Base-by-base conservation (phyloP, 257 asterid genomes). In the Solanum virginianum region DNA sequence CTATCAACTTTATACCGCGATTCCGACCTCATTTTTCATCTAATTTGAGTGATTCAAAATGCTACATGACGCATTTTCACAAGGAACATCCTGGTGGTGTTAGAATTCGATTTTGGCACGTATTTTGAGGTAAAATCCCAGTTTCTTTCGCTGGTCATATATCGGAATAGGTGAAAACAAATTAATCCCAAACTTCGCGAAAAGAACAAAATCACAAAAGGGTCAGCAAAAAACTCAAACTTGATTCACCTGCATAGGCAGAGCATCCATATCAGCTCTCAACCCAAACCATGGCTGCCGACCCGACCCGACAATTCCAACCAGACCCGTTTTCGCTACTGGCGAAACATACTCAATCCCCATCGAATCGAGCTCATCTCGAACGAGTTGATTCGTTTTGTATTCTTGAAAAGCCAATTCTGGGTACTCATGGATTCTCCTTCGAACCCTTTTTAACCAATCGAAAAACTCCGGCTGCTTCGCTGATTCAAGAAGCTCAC, bases 211-310 rank as follows among this genome's bases (percentile, higher is more conserved):
- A 36, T 68, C 9, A 18, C 26, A 57, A 57, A 57, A 57, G 65
- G 65, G 65, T 32, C 11, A 1, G 14, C 77, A 68, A 68, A 66
- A 66, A 66, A 29, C 6, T 15, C 22, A 17, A 66, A 60, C 9
- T 12, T 20, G 24, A 4, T 10, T 47, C 29, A 92, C 98, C 98
- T 94, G 98, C 84, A 94, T 89, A 54, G 99, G 98, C 6, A 96
- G 95, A 66, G 96, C 99, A 87, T 96, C 98, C 99, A 96, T 96
- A 90, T 96, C 98, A 4, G 99, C 99, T 90, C 98, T 87, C 39
- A 96, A 95, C 43, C 87, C 93, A 84, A 96, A 90, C 89, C 93
- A 90, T 1, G 98, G 99, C 6, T 87, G 89, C 80, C 51, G 87
- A 0, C 96, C 98, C 24, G 98, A 93, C 26, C 99, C 98, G 72